Percentiles rank a stretch among this genome's conserved stretches.
Evolutionary conservation across 2,329 filamentous ascomycete species (phyloP).

Genomic region (Penicillium verrucosum): DNA sequence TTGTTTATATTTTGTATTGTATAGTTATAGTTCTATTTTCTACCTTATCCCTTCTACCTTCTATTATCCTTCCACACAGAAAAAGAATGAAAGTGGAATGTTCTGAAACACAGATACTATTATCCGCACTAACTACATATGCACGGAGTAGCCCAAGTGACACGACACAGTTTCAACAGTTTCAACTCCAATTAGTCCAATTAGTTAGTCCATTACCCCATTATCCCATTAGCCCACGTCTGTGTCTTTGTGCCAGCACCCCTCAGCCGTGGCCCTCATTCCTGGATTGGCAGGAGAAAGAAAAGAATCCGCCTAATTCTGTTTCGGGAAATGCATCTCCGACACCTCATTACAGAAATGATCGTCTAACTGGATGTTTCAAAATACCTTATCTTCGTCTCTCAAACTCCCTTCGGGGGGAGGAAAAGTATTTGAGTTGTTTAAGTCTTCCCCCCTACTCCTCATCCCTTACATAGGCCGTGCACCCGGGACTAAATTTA

Average conservation of each 20-base stretch:
- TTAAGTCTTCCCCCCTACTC: neutral
- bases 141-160: neutral
- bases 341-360: neutral
- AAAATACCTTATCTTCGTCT: neutral
- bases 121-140: neutral
- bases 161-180: neutral
- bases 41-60: too few relatives aligned
- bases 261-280: neutral
- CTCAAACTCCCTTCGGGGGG: too few relatives aligned
- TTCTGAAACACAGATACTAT: neutral
- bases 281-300: neutral
- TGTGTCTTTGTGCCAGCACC: neutral
- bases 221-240: neutral
- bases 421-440: neutral
- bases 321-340: slow-evolving; percentile 17
- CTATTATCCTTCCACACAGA: too few relatives aligned
- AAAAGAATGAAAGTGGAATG: neutral
- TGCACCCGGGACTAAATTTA: slow-evolving; percentile 8
- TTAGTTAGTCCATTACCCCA: neutral
- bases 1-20: too few relatives aligned
- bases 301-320: slow-evolving; percentile 2
- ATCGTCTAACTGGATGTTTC: neutral
- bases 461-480: neutral
- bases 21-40: too few relatives aligned
- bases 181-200: neutral